A percentile compares a stretch with the other conserved stretches of the same genome.
These are phyloP conservation scores for Botryosphaeria agaves DNA, from an alignment of 2,329 filamentous ascomycete genomes.

Conservation along the genomic window DNA sequence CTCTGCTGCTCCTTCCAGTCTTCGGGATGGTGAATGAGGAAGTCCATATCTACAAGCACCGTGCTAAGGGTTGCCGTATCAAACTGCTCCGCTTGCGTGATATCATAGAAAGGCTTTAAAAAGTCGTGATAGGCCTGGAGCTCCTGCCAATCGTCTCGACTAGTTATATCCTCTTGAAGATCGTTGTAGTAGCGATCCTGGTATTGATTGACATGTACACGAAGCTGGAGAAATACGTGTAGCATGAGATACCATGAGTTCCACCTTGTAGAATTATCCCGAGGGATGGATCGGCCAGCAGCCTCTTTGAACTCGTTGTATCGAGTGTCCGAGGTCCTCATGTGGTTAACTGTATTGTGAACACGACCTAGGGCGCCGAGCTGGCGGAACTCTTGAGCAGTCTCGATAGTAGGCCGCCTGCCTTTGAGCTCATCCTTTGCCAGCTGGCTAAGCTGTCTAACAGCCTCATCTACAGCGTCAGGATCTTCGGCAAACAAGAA, in stretches of 20 bases:
- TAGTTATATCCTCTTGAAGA: background rate
- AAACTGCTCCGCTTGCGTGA: background rate
- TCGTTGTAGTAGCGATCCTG: background rate
- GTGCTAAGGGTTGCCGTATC: background rate
- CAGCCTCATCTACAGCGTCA: background rate
- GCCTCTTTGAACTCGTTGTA: background rate
- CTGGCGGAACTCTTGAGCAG: background rate
- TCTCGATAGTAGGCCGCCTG: background rate
- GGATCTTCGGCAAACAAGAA: constrained; percentile 2
- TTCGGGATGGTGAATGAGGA: background rate
- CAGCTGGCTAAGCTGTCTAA: background rate
- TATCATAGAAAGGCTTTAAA: background rate
- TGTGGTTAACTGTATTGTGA: background rate
- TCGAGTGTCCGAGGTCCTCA: background rate
- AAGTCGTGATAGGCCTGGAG: background rate
- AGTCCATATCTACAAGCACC: background rate
- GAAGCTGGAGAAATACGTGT: background rate
- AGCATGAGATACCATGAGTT: background rate
- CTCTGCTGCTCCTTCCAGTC: background rate
- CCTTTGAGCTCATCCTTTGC: background rate
- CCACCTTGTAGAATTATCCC: background rate
- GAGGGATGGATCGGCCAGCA: background rate
- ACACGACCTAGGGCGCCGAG: background rate
- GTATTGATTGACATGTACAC: background rate
- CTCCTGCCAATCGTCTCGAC: background rate